Conservation (phyloP, 176 grass and related monocot species). For the Poa pratensis region DNA sequence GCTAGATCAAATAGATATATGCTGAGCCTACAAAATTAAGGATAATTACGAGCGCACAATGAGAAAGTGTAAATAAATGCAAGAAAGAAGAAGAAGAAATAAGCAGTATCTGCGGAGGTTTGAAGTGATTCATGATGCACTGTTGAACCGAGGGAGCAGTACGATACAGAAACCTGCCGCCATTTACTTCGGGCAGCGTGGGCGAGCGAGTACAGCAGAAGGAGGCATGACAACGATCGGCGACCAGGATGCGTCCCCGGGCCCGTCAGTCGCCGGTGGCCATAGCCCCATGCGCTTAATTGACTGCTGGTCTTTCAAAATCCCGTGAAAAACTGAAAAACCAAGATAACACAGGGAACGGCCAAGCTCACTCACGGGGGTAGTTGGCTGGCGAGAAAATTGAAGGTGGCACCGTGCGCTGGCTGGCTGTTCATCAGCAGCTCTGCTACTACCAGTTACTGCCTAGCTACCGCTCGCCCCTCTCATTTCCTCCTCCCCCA, state of each 20-base stretch:
- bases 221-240: not conserved
- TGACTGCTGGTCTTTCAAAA: not conserved
- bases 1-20: too few relatives aligned
- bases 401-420: conserved; percentile 16
- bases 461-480: not conserved
- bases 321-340: not conserved
- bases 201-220: not conserved
- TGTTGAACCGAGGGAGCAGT: not conserved
- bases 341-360: not conserved
- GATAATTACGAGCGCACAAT: too few relatives aligned
- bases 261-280: not conserved
- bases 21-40: too few relatives aligned
- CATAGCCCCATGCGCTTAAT: too few relatives aligned
- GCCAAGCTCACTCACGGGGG: not conserved
- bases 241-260: not conserved
- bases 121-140: conserved; percentile 12
- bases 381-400: conserved; percentile 3
- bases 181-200: conserved; percentile 16
- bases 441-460: not conserved
- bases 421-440: conserved; percentile 25
- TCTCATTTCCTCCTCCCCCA: not conserved
- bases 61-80: too few relatives aligned
- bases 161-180: not conserved
- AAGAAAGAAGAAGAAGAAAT: too few relatives aligned
- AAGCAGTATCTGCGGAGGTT: not conserved